Percentiles rank a stretch among this genome's conserved stretches.
phyloP scores from a whole-genome alignment of 2,329 filamentous ascomycete species.

The Rutstroemia sp. region DNA sequence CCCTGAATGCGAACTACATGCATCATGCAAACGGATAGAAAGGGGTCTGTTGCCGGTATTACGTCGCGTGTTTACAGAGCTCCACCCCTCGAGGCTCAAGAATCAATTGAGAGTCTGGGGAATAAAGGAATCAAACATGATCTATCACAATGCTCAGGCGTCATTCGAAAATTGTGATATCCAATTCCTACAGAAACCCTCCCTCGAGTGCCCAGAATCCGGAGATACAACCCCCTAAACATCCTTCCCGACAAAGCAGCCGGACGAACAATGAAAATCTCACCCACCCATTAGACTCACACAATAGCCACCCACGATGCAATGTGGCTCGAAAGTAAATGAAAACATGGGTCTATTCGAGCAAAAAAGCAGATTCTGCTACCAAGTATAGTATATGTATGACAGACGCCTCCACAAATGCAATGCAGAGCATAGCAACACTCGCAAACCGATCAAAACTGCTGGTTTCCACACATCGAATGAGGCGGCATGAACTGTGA shows the following conservation, averaged over 20 bases:
- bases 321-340: background rate
- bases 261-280: background rate
- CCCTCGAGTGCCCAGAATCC: no score
- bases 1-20: background rate
- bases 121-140: background rate
- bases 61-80: background rate
- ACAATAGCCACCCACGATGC: background rate
- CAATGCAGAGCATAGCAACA: background rate
- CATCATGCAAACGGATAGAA: background rate
- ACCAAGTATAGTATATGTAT: constrained; percentile 1
- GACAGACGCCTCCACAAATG: background rate
- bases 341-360: background rate
- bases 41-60: background rate
- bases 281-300: background rate
- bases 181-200: no score
- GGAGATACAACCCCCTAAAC: no score
- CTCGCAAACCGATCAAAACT: background rate
- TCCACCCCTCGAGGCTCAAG: background rate
- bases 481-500: constrained; percentile 11
- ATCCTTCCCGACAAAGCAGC: background rate
- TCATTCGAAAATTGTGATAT: no score
- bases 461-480: constrained; percentile 8
- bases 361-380: background rate
- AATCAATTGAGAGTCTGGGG: background rate
- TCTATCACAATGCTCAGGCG: background rate